Percentiles rank a stretch among this genome's conserved stretches.
These are phyloP conservation scores for Talaromyces sp. DNA, from an alignment of 2,329 filamentous ascomycete genomes.

Conservation along the genomic window DNA sequence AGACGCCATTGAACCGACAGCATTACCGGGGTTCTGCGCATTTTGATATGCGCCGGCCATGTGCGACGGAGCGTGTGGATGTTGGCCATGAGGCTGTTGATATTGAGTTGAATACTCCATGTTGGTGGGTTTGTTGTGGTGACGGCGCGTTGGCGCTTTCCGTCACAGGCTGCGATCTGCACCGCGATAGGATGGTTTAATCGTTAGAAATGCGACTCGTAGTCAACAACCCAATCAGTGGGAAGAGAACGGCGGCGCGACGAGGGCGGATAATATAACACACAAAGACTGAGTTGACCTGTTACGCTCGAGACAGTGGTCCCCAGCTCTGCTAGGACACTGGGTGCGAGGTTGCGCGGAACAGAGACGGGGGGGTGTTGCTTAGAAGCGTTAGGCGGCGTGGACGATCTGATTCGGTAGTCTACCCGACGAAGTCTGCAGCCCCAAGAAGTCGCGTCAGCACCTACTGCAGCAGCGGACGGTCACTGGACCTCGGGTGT, in stretches of 20 bases:
- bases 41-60: conserved; percentile 58
- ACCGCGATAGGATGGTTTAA: conserved; percentile 5
- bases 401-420: conserved; percentile 37
- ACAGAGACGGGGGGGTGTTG: conserved; percentile 15
- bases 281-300: neutral
- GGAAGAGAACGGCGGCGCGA: neutral
- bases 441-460: conserved; percentile 35
- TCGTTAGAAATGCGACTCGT: conserved; percentile 1
- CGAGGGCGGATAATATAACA: neutral
- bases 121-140: neutral
- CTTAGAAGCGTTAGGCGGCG: conserved; percentile 17
- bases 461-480: conserved; percentile 33
- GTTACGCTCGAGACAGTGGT: neutral
- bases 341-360: conserved; percentile 18
- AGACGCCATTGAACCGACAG: conserved; percentile 57
- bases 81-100: conserved; percentile 57
- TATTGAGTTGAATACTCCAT: conserved; percentile 75
- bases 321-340: conserved; percentile 5
- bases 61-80: conserved; percentile 54
- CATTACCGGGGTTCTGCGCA: conserved; percentile 46
- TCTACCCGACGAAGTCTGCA: conserved; percentile 32
- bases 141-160: conserved; percentile 9
- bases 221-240: conserved; percentile 10
- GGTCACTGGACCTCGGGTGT: conserved; percentile 35
- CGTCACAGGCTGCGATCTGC: conserved; percentile 7